These are phyloP conservation scores for Dispira parvispora DNA, from an alignment of 192 early-diverging fungal species.

Conservation along the genomic window DNA sequence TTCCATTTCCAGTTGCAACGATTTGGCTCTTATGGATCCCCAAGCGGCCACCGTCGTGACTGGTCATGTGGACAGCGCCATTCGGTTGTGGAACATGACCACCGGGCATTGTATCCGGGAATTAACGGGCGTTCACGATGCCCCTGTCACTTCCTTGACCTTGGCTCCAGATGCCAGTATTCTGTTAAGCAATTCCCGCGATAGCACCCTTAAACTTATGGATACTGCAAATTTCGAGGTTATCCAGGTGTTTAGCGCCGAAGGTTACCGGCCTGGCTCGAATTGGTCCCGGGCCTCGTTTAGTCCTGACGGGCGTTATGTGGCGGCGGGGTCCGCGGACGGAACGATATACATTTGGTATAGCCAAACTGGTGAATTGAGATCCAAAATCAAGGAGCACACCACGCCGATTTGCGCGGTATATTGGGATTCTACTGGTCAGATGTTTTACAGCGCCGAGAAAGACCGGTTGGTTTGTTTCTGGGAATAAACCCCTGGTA, in stretches of 20 bases:
- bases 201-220: slow-evolving; percentile 78
- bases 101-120: slow-evolving; percentile 68
- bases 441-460: slow-evolving; percentile 53
- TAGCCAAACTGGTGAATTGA: slow-evolving; percentile 38
- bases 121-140: slow-evolving; percentile 67
- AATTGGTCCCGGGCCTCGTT: slow-evolving; percentile 74
- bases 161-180: slow-evolving; percentile 51
- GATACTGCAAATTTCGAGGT: slow-evolving; percentile 64
- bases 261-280: slow-evolving; percentile 59
- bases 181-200: slow-evolving; percentile 83
- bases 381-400: slow-evolving; percentile 51
- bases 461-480: slow-evolving; percentile 38
- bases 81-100: slow-evolving; percentile 82
- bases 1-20: slow-evolving; percentile 87
- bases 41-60: slow-evolving; percentile 67
- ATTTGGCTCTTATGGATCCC: slow-evolving; percentile 60
- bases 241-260: slow-evolving; percentile 39
- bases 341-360: slow-evolving; percentile 76
- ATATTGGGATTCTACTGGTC: slow-evolving; percentile 41
- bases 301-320: slow-evolving; percentile 74
- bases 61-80: slow-evolving; percentile 86
- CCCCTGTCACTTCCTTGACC: slow-evolving; percentile 75
- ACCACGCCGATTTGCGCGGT: slow-evolving; percentile 47
- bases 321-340: slow-evolving; percentile 65
- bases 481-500: slow-evolving; percentile 26